These are phyloP conservation scores for Strigomonas culicis DNA, from an alignment of 208 protist genomes.

Conservation along the genomic window DNA sequence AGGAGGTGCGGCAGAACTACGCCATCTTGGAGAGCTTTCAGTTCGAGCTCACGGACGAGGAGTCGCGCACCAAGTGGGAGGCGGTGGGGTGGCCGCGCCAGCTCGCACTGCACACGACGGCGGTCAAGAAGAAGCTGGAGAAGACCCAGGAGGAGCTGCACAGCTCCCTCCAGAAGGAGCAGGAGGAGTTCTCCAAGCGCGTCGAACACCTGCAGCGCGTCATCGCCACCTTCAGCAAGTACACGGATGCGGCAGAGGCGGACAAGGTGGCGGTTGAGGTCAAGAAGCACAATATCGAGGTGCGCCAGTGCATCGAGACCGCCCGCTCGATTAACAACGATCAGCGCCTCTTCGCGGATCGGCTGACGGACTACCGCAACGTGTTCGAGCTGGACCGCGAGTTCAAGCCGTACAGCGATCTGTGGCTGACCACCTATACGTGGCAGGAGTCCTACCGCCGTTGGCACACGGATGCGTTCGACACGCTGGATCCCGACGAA, in stretches of 20 bases:
- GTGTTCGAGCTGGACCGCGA: slow-evolving; percentile 94
- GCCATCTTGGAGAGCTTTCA: slow-evolving; percentile 93
- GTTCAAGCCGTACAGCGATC: slow-evolving; percentile 95
- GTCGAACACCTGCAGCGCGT: slow-evolving; percentile 91
- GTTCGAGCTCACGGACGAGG: slow-evolving; percentile 90
- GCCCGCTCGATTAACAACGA: slow-evolving; percentile 93
- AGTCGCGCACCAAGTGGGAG: slow-evolving; percentile 93
- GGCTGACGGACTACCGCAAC: slow-evolving; percentile 93
- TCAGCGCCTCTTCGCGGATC: slow-evolving; percentile 94
- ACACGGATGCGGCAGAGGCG: slow-evolving; percentile 89
- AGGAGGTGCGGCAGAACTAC: slow-evolving; percentile 91
- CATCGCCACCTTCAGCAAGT: slow-evolving; percentile 90
- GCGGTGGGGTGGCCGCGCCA: slow-evolving; percentile 92
- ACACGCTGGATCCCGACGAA: slow-evolving; percentile 90
- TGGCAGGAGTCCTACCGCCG: slow-evolving; percentile 92
- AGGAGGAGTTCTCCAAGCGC: slow-evolving; percentile 93
- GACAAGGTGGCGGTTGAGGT: slow-evolving; percentile 94
- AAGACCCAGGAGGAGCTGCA: slow-evolving; percentile 90
- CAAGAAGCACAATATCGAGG: slow-evolving; percentile 91
- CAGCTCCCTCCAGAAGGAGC: slow-evolving; percentile 84
- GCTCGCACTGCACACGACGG: slow-evolving; percentile 69
- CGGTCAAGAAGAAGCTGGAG: slow-evolving; percentile 87
- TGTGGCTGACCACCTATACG: slow-evolving; percentile 94
- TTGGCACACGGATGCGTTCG: slow-evolving; percentile 94
- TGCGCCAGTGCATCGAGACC: slow-evolving; percentile 91